Conservation (phyloP, 2,329 filamentous ascomycete genomes). For the Amauroascus verrucosus region DNA sequence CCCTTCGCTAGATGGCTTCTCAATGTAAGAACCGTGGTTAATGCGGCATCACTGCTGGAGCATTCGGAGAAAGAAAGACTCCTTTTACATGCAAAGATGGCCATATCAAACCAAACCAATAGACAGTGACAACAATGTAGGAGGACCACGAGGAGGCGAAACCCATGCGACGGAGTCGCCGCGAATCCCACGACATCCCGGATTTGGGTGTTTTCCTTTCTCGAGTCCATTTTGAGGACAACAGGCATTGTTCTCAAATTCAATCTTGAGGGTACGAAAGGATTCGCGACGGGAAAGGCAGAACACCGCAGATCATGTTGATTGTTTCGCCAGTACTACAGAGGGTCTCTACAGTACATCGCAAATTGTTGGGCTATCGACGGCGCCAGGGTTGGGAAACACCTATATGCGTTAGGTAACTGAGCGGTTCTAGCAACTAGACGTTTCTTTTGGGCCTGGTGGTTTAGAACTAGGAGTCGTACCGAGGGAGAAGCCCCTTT, state of each 20-base stretch:
- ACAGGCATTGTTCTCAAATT: neutral
- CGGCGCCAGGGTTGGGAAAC: too few relatives aligned
- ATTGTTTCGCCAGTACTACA: neutral
- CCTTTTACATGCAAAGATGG: neutral
- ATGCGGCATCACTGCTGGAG: neutral
- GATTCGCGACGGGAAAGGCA: neutral
- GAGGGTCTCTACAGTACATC: neutral
- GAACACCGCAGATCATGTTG: neutral
- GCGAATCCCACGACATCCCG: neutral
- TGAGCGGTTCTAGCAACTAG: too few relatives aligned
- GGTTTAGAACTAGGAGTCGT: neutral
- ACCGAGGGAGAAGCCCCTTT: neutral
- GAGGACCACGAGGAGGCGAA: neutral
- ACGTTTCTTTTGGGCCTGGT: too few relatives aligned
- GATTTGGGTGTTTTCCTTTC: neutral
- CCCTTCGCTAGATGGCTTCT: too few relatives aligned
- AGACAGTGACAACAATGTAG: neutral
- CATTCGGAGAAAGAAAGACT: neutral
- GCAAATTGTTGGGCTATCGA: neutral
- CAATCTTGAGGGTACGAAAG: neutral
- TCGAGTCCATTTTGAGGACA: neutral
- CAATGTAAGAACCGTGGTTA: neutral
- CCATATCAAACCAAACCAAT: neutral
- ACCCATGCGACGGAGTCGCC: neutral
- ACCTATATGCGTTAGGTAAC: too few relatives aligned